Conservation (phyloP, 2,329 filamentous ascomycete species). For the Pyrenophora graminea region DNA sequence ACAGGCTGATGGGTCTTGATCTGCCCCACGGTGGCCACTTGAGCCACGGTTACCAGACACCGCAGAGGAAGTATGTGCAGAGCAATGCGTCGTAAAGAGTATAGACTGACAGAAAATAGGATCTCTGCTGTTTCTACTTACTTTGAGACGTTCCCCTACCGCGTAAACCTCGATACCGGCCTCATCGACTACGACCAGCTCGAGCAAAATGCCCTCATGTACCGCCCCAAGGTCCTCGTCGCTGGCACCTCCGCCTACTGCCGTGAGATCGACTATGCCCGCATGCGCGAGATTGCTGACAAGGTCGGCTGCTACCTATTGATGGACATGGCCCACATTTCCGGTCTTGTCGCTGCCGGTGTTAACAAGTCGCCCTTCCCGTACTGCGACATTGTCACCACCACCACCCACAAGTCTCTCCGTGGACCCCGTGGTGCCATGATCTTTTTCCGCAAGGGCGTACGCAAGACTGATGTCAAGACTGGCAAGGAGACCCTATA, state of each 20-base stretch:
- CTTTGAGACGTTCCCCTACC: constrained; percentile 97
- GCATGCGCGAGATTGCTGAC: constrained; percentile 87
- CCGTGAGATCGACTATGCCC: constrained; percentile 90
- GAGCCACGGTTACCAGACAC: constrained; percentile 96
- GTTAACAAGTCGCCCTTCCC: constrained; percentile 89
- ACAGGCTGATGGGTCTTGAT: constrained; percentile 95
- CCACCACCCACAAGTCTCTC: constrained; percentile 96
- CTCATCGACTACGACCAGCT: constrained; percentile 94
- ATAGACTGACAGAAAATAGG: constrained; percentile 40
- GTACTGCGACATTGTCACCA: constrained; percentile 92
- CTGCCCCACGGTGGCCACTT: constrained; percentile 93
- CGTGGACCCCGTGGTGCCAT: constrained; percentile 93
- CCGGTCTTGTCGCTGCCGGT: constrained; percentile 87
- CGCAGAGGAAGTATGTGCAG: constrained; percentile 75
- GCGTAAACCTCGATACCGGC: constrained; percentile 85
- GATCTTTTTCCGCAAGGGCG: constrained; percentile 97
- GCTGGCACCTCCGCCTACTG: constrained; percentile 96
- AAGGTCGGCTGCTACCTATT: constrained; percentile 91
- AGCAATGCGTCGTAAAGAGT: not conserved
- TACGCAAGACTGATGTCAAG: constrained; percentile 80
- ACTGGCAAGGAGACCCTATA: constrained; percentile 84
- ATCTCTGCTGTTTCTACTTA: constrained; percentile 99
- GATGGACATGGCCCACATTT: constrained; percentile 97
- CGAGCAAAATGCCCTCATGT: constrained; percentile 83
- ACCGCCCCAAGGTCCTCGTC: constrained; percentile 93